Conservation (phyloP, 2,329 filamentous ascomycete genomes). For the Sporothrix euskadiensis region DNA sequence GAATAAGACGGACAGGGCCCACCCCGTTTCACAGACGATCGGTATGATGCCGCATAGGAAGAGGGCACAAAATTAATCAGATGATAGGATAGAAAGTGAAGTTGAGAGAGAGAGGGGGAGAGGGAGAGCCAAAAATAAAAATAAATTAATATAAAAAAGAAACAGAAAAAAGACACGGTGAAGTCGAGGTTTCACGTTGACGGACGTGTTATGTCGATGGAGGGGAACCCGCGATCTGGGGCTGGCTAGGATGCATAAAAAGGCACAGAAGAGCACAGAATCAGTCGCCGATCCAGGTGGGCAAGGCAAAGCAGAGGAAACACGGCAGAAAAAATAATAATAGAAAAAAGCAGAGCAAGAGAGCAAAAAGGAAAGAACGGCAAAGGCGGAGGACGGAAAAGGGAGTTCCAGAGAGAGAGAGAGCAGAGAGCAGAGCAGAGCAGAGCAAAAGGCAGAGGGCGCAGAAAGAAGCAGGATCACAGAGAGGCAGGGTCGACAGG, state of each 20-base stretch:
- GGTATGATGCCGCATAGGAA: constrained; percentile 8
- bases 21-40: constrained; percentile 7
- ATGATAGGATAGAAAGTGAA: not conserved
- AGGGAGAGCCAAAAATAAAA: not conserved
- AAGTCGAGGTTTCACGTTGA: not conserved
- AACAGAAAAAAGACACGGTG: not conserved
- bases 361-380: not conserved
- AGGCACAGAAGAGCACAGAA: not conserved
- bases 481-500: not conserved
- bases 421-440: not conserved
- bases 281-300: not conserved
- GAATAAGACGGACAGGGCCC: constrained; percentile 15
- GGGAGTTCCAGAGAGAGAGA: not conserved
- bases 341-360: not conserved
- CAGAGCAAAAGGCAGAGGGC: not conserved
- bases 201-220: not conserved
- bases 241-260: not conserved
- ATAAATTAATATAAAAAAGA: constrained; percentile 11
- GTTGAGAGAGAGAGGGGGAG: not conserved
- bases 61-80: not conserved
- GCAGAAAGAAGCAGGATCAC: not conserved
- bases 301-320: not conserved
- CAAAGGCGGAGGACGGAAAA: not conserved
- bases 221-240: not conserved
- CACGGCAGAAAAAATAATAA: not conserved